These are phyloP conservation scores for Trematosphaeria pertusa DNA, from an alignment of 2,329 filamentous ascomycete genomes.

Conservation along the genomic window DNA sequence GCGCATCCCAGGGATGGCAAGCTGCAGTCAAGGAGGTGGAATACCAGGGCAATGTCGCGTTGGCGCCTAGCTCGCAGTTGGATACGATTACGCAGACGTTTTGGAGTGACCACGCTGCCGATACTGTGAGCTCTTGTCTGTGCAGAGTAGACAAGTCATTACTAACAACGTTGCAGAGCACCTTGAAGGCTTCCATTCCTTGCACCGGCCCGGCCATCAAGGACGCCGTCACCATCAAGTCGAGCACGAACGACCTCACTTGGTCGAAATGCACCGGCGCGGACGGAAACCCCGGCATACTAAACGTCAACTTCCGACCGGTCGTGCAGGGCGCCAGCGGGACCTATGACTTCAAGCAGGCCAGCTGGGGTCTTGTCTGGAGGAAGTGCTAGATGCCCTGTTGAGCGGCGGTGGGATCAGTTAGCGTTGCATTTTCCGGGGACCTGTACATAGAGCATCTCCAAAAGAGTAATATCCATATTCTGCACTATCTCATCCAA, in stretches of 20 bases:
- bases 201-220: slow-evolving; percentile 35
- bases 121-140: slow-evolving; percentile 30
- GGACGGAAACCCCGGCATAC: slow-evolving; percentile 36
- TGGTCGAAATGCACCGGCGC: slow-evolving; percentile 39
- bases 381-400: slow-evolving; percentile 28
- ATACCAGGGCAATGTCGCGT: slow-evolving; percentile 30
- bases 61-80: slow-evolving; percentile 31
- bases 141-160: background rate
- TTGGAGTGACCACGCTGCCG: slow-evolving; percentile 38
- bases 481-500: no score
- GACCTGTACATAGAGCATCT: no score
- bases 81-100: slow-evolving; percentile 35
- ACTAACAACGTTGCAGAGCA: slow-evolving; percentile 18
- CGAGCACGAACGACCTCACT: slow-evolving; percentile 29
- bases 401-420: no score
- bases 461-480: no score
- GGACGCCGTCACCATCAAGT: slow-evolving; percentile 31
- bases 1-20: slow-evolving; percentile 37
- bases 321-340: slow-evolving; percentile 36
- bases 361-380: slow-evolving; percentile 36
- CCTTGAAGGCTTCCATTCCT: slow-evolving; percentile 25
- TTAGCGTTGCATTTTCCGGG: no score
- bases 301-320: slow-evolving; percentile 41
- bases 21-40: slow-evolving; percentile 33
- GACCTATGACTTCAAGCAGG: slow-evolving; percentile 36